Base-by-base conservation (phyloP, 352 stramenopile species). In the Phytophthora tentaculata region DNA sequence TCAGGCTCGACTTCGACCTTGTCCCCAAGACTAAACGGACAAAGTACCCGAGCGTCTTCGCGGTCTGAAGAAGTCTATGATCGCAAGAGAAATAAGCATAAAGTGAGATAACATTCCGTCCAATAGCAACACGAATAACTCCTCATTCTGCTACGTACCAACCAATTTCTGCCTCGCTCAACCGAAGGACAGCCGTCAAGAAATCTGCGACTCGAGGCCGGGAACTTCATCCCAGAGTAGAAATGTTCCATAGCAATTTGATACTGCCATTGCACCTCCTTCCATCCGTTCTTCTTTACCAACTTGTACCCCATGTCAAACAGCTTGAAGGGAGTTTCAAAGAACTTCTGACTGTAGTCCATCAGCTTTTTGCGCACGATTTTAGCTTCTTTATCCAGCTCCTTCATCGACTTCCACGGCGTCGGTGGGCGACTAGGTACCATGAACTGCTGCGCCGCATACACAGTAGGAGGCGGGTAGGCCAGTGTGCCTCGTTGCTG, bases 161-260 rank as follows among this genome's bases (percentile, higher is more conserved):
- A 66, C 80, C 80, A 88, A 63, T 88, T 88, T 49, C 76, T 75
- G 7, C 76, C 75, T 20, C 56, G 48, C n/a, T 77, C 80, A 51
- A 88, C 61, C 17, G 69, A 65, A 24, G 67, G 56, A 17, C 66
- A 74, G 12, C 77, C 73, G 44, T 86, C 80, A 72, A 20, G 44
- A 45, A 59, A 57, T 17, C 67, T 56, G 19, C 54, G 37, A 71
- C 74, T 67, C 22, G 54, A 49, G 37, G 72, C 49, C 12, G 67
- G 65, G 39, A 81, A 76, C 35, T 81, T 74, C 12, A 90, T 69
- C 26, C 73, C 68, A 20, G 85, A 86, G 61, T 88, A 67, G 55
- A 84, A 90, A 50, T 87, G 71, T 54, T 88, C 80, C 53, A 93
- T 64, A 7, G 85, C 85, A 24, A 81, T 58, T 16, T 76, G 65